Evolutionary conservation across 2,329 filamentous ascomycete genomes (phyloP), one percentile per base, ranked within the genome.

Genomic region (Phaeoacremonium minimum): DNA sequence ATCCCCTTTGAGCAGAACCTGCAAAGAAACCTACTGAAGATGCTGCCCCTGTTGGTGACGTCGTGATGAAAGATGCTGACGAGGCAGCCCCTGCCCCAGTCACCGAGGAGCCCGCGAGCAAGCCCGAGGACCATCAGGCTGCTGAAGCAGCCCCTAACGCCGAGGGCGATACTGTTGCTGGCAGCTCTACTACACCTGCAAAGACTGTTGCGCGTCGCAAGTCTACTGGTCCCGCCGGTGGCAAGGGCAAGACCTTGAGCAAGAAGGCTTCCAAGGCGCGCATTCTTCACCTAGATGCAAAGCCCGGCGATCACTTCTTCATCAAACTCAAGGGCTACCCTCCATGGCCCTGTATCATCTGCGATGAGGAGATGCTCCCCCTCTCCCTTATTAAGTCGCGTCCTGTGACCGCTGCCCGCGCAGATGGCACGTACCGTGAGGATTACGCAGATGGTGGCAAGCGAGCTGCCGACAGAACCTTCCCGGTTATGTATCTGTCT

Each of bases 311-410:
- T 52, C 85, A 90, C 64, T 97, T 85, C 65, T 82, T 95, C 56
- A 88, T 94, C 46, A 87, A 90, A 61, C 81, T 98, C 62, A 95
- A 94, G 72, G 93, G 91, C 42, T 95, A 87, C 62, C 87, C 93
- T 19, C 83, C 87, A 28, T 98, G 93, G 93, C 93, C 93, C 13
- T 84, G 88, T 37, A 86, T 98, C 56, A 80, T 98, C 50, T 93
- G 87, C 59, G 89, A 95, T 57, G 91, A 98, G 61, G 82, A 84
- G 44, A 97, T 98, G 83, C 80, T 98, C 15, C 91, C 93, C 3
- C 72, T 81, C 40, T 80, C 75, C 12, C 75, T 98, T 16, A 65
- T 94, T 37, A 85, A 75, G 52, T 77, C 76, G 31, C 84, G 93
- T 43, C 93, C 91, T 7, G 87, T 95, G 36, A 89, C 87, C 30